phyloP scores from a whole-genome alignment of 441 rosid genomes.

The Corymbia citriodora region DNA sequence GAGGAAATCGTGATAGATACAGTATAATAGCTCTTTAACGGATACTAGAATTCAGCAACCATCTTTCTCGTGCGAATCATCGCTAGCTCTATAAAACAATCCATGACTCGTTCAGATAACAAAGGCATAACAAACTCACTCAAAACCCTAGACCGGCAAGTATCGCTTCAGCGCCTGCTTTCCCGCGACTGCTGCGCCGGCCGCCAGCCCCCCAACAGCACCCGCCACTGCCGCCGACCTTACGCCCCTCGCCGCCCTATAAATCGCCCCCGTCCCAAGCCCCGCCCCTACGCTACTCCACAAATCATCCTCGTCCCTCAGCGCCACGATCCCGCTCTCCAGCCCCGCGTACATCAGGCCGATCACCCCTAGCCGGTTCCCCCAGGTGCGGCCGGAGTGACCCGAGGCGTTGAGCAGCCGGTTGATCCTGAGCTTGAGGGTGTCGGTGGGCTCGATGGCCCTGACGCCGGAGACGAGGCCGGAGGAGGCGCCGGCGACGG shows the following conservation, averaged over 20 bases:
- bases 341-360: slow-evolving; percentile 74
- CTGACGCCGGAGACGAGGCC: slow-evolving; percentile 52
- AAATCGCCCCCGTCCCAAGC: slow-evolving; percentile 82
- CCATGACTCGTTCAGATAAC: neutral
- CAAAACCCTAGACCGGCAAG: slow-evolving; percentile 28
- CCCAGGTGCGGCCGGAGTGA: slow-evolving; percentile 76
- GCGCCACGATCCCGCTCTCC: slow-evolving; percentile 72
- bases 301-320: slow-evolving; percentile 69
- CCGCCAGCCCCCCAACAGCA: slow-evolving; percentile 81
- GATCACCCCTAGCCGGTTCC: slow-evolving; percentile 70
- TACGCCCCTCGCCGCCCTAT: slow-evolving; percentile 82
- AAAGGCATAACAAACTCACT: neutral
- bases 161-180: slow-evolving; percentile 79
- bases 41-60: neutral
- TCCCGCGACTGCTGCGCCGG: slow-evolving; percentile 75
- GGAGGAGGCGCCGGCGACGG: slow-evolving; percentile 49
- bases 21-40: neutral
- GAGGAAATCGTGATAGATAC: neutral
- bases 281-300: slow-evolving; percentile 95
- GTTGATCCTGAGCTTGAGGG: slow-evolving; percentile 72
- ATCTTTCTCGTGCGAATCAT: neutral
- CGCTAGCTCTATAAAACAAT: neutral
- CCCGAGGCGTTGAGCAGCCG: slow-evolving; percentile 77
- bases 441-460: slow-evolving; percentile 71
- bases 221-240: slow-evolving; percentile 97